These are phyloP conservation scores for Marasmius tenuissimus DNA, from an alignment of 1,284 basidiomycete species.

Conservation along the genomic window DNA sequence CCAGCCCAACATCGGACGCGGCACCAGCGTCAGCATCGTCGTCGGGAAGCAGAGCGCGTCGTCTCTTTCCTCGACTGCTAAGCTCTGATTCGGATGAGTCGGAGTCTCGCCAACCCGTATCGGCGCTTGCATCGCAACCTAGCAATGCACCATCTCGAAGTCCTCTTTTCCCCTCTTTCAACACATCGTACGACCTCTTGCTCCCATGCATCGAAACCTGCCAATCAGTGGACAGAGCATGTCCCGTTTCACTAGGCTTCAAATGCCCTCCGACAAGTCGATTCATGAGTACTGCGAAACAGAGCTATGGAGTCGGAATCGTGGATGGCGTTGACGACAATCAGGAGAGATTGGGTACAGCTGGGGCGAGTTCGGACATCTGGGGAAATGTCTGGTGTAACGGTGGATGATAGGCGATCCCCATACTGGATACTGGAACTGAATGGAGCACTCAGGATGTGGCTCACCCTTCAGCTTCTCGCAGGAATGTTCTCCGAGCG, in stretches of 20 bases:
- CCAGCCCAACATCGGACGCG: slow-evolving; percentile 30
- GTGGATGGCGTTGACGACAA: slow-evolving; percentile 56
- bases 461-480: too few relatives aligned
- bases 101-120: slow-evolving; percentile 31
- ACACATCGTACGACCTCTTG: slow-evolving; percentile 54
- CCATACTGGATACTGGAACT: background rate
- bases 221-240: slow-evolving; percentile 70
- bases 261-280: slow-evolving; percentile 57
- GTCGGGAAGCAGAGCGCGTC: slow-evolving; percentile 2
- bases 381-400: slow-evolving; percentile 87
- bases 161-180: slow-evolving; percentile 44
- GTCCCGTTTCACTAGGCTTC: slow-evolving; percentile 73
- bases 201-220: slow-evolving; percentile 81
- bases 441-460: too few relatives aligned
- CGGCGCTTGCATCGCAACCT: slow-evolving; percentile 45
- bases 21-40: slow-evolving; percentile 27
- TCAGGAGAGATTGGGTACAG: slow-evolving; percentile 42
- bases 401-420: slow-evolving; percentile 14
- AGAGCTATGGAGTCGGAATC: slow-evolving; percentile 77
- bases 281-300: slow-evolving; percentile 57
- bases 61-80: background rate
- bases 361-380: slow-evolving; percentile 59
- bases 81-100: background rate
- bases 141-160: slow-evolving; percentile 42
- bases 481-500: too few relatives aligned